These are phyloP conservation scores for Puccinia triticina DNA, from an alignment of 1,284 basidiomycete species.

Conservation along the genomic window DNA sequence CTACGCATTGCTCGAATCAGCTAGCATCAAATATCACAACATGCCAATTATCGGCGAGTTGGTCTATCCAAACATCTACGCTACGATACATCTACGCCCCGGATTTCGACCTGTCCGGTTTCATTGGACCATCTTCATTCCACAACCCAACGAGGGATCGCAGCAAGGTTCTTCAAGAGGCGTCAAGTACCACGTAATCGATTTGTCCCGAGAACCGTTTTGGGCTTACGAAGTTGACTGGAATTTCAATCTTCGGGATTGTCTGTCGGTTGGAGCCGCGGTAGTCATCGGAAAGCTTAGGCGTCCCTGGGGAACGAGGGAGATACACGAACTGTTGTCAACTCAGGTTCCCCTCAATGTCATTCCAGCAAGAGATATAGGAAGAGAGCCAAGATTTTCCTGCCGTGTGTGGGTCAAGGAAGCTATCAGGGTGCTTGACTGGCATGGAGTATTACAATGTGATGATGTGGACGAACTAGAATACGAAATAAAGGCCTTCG, in stretches of 20 bases:
- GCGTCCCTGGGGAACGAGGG: constrained; percentile 14
- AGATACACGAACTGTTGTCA: constrained; percentile 12
- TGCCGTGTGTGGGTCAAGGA: constrained; percentile 35
- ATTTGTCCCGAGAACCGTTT: neutral
- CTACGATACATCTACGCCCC: constrained; percentile 32
- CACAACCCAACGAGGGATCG: constrained; percentile 1
- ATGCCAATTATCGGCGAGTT: constrained; percentile 20
- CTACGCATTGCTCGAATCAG: neutral
- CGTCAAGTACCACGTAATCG: constrained; percentile 20
- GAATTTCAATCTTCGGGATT: constrained; percentile 34
- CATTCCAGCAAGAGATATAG: constrained; percentile 10
- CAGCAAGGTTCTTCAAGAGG: constrained; percentile 1
- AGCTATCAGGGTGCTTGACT: constrained; percentile 29
- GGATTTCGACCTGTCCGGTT: constrained; percentile 30
- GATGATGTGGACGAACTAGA: constrained; percentile 31
- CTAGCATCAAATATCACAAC: neutral
- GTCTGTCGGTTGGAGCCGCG: constrained; percentile 22
- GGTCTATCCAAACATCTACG: constrained; percentile 35
- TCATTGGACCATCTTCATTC: constrained; percentile 42
- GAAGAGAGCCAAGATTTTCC: constrained; percentile 21
- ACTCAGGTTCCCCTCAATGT: constrained; percentile 6
- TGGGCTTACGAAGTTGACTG: constrained; percentile 40
- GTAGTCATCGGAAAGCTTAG: constrained; percentile 33
- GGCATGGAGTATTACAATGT: constrained; percentile 14
- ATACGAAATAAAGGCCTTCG: constrained; percentile 36